phyloP scores from a whole-genome alignment of 73 alveolate genomes.

The Tetrahymena borealis region DNA sequence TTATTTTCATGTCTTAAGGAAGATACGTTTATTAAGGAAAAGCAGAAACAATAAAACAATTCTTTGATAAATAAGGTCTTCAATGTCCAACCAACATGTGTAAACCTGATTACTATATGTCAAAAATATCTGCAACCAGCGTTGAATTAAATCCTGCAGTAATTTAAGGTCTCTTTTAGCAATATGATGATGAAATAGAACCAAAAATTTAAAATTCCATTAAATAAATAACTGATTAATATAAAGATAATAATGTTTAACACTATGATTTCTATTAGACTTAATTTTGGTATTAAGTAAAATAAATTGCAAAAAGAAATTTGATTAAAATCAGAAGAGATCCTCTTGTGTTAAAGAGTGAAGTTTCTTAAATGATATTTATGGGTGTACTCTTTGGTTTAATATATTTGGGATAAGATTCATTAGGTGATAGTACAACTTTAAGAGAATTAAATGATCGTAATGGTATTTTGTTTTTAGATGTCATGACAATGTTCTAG shows the following conservation, averaged over 20 bases:
- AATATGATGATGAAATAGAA: slow-evolving; percentile 1
- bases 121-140: slow-evolving; percentile 1
- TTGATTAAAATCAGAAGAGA: not conserved
- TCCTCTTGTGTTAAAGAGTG: not conserved
- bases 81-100: slow-evolving; percentile 54
- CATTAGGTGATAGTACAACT: not conserved
- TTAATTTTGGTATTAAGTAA: not conserved
- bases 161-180: not conserved
- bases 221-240: not conserved
- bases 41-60: not conserved
- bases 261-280: not conserved
- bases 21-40: not conserved
- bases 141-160: not conserved
- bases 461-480: slow-evolving; percentile 26
- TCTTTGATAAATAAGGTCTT: slow-evolving; percentile 54
- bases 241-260: not conserved
- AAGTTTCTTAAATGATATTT: not conserved
- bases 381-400: not conserved
- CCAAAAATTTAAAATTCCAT: not conserved
- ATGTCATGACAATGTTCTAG: slow-evolving; percentile 16
- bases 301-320: not conserved
- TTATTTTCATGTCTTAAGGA: not conserved
- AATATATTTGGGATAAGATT: not conserved
- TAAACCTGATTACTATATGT: slow-evolving; percentile 68
- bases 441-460: not conserved